These are phyloP conservation scores for Tuber melanosporum DNA, from an alignment of 495 filamentous ascomycete genomes.

Conservation along the genomic window DNA sequence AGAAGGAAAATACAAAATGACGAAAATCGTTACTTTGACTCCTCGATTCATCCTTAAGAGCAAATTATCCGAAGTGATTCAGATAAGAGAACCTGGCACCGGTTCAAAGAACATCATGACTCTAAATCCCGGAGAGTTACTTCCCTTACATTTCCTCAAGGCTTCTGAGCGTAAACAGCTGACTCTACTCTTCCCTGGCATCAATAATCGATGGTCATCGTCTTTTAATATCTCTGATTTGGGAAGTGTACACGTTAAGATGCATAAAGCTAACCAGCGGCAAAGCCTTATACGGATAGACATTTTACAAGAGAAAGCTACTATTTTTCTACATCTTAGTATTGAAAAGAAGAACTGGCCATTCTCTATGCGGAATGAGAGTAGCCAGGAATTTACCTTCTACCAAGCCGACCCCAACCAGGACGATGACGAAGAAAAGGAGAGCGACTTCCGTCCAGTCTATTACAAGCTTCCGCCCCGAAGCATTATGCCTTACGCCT, in stretches of 20 bases:
- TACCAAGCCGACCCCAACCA: constrained; percentile 67
- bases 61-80: constrained; percentile 76
- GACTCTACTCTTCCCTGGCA: constrained; percentile 84
- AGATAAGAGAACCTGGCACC: constrained; percentile 72
- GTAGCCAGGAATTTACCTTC: constrained; percentile 91
- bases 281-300: constrained; percentile 84
- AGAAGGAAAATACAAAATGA: constrained; percentile 94
- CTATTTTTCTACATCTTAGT: constrained; percentile 85
- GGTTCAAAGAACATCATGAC: constrained; percentile 72
- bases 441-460: constrained; percentile 80
- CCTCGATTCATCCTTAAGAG: constrained; percentile 94
- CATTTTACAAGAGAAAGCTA: constrained; percentile 81
- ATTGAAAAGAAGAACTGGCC: constrained; percentile 92
- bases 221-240: constrained; percentile 95
- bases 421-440: constrained; percentile 77
- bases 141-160: constrained; percentile 81
- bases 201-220: constrained; percentile 97
- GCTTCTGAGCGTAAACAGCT: constrained; percentile 75
- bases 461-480: constrained; percentile 87
- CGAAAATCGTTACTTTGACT: constrained; percentile 87
- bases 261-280: constrained; percentile 80
- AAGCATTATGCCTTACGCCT: constrained; percentile 98
- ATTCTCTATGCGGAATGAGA: constrained; percentile 96
- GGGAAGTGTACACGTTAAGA: constrained; percentile 84
- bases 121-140: constrained; percentile 65